Base-by-base conservation (phyloP, 2,329 filamentous ascomycete species). In the Fusarium hainanense region DNA sequence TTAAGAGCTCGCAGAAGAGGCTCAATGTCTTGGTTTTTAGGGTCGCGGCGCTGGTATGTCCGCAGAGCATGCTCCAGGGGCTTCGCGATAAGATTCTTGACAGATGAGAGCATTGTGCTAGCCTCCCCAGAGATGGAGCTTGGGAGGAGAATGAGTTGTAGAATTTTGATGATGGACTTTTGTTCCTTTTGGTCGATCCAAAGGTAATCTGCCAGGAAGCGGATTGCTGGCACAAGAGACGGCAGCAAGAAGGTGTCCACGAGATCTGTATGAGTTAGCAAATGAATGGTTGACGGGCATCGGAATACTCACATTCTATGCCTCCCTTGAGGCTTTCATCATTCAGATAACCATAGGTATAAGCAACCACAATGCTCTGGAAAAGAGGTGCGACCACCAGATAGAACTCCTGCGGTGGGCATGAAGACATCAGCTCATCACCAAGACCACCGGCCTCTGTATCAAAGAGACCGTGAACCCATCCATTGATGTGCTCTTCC, bases 401-500 rank as follows among this genome's bases (percentile, higher is more conserved):
- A 73, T 95, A 95, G 76, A 96, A 96, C 41, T 94, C 90, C 75
- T 94, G 92, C 2, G 93, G 93, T 3, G 90, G 89, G 72, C 93
- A 96, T 2, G 91, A 92, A 11, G 92, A 90, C 88, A 95, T 93
- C 10, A 95, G 82, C 61, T 95, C 93, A 73, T 96, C 93, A 10
- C 89, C 89, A 5, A 96, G 87, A 0, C 91, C 92, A 37, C 89
- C 88, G 14, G 89, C 87, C 71, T 94, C 92, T 10, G 87, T 89
- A 68, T 93, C 90, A 72, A 93, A 95, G 4, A 97, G 85, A 0
- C 92, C 92, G 30, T 89, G 88, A 23, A 95, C 89, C 93, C 93
- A 97, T 28, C 89, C 89, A 46, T 86, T 85, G 1, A 96, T 81
- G 70, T 93, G 89, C 6, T 82, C 86, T 43, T 86, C 85, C 74